These are phyloP conservation scores for Ajuga reptans DNA, from an alignment of 305 asterid species.

Conservation along the genomic window DNA sequence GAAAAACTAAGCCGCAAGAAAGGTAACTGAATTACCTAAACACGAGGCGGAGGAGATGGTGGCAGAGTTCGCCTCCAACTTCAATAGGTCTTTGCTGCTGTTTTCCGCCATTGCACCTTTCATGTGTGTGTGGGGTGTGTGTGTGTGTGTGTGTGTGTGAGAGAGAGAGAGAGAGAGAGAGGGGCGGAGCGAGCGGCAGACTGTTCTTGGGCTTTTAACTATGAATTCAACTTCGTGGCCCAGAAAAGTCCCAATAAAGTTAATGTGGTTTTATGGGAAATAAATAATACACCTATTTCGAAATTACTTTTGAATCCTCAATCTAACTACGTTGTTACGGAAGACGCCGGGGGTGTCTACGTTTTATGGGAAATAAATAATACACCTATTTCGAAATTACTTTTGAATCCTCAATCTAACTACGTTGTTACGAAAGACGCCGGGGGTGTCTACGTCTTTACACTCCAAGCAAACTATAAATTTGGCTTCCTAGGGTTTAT, in stretches of 20 bases:
- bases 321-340: not conserved
- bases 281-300: too few species aligned
- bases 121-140: not conserved
- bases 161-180: not conserved
- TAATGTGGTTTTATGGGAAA: too few species aligned
- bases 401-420: not conserved
- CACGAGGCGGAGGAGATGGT: conserved; percentile 20
- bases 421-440: not conserved
- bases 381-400: not conserved
- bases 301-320: not conserved
- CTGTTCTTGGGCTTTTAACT: not conserved
- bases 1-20: not conserved
- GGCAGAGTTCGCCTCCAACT: conserved; percentile 30
- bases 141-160: not conserved
- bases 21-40: conserved; percentile 17
- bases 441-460: not conserved
- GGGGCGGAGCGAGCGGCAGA: not conserved
- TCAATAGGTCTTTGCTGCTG: conserved; percentile 38
- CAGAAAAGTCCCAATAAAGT: too few species aligned
- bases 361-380: too few species aligned
- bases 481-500: conserved; percentile 12
- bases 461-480: not conserved
- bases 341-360: not conserved
- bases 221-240: too few species aligned
- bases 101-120: conserved; percentile 20